Percentiles rank a stretch among this genome's conserved stretches.
Conservation (phyloP, 2,329 filamentous ascomycete genomes). For the Nemania diffusa region DNA sequence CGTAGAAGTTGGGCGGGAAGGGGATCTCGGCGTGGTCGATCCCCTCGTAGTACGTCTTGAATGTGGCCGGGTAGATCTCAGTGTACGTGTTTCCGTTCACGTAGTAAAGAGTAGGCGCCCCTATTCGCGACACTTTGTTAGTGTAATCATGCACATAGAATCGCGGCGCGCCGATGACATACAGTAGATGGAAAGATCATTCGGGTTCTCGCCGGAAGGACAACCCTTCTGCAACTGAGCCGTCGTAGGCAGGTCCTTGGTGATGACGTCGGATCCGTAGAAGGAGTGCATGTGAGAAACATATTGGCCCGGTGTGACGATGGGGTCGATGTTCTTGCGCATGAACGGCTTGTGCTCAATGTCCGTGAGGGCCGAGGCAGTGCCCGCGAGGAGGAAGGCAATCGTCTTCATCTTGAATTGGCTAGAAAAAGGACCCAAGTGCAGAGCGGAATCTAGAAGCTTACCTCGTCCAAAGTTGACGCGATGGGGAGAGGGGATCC, state of each 20-base stretch:
- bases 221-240: constrained; percentile 47
- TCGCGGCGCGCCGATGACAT: background rate
- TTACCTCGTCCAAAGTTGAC: background rate
- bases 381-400: constrained; percentile 2
- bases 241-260: constrained; percentile 41
- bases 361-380: constrained; percentile 24
- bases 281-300: constrained; percentile 44
- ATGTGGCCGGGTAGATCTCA: constrained; percentile 52
- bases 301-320: constrained; percentile 41
- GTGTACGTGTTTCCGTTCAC: constrained; percentile 52
- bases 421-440: background rate
- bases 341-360: constrained; percentile 41
- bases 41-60: constrained; percentile 59
- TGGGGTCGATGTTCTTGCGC: constrained; percentile 45
- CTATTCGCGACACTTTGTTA: constrained; percentile 36
- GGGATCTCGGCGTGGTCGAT: constrained; percentile 56
- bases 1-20: constrained; percentile 56
- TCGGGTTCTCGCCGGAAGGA: constrained; percentile 46
- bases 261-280: constrained; percentile 42
- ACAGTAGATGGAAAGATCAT: constrained; percentile 48
- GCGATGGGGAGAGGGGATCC: background rate
- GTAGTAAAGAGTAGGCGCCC: constrained; percentile 57
- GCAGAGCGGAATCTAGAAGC: background rate
- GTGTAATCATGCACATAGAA: background rate
- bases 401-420: constrained; percentile 14